Conservation (phyloP, 768 basidiomycete genomes). For the Dioszegia crocea region DNA sequence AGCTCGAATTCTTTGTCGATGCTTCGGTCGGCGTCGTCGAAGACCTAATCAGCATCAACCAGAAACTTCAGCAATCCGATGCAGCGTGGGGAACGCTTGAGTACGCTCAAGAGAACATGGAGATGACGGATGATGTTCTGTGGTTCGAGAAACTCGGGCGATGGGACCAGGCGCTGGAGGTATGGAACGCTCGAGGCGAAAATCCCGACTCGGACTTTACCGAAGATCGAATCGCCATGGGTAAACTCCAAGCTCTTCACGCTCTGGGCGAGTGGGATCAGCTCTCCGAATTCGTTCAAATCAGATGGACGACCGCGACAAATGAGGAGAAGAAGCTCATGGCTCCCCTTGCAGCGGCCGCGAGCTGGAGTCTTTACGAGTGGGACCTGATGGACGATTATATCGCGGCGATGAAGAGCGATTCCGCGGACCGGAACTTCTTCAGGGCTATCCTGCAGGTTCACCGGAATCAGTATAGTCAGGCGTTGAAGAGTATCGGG, state of each 20-base stretch:
- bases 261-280: conserved; percentile 97
- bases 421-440: conserved; percentile 90
- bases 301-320: conserved; percentile 76
- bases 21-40: conserved; percentile 83
- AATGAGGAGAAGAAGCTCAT: conserved; percentile 83
- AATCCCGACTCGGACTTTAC: conserved; percentile 64
- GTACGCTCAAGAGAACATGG: conserved; percentile 79
- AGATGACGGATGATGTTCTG: conserved; percentile 77
- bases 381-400: conserved; percentile 99
- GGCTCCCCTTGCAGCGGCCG: conserved; percentile 93
- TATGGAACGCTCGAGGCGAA: conserved; percentile 47
- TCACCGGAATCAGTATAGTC: conserved; percentile 91
- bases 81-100: conserved; percentile 95
- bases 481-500: conserved; percentile 81
- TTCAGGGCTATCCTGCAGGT: conserved; percentile 93
- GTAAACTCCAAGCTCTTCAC: conserved; percentile 91
- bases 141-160: conserved; percentile 96
- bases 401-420: conserved; percentile 83
- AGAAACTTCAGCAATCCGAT: conserved; percentile 91
- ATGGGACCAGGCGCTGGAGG: conserved; percentile 83
- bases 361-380: conserved; percentile 92
- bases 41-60: conserved; percentile 91
- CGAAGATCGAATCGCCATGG: conserved; percentile 65
- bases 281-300: conserved; percentile 76
- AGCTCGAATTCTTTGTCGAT: conserved; percentile 91